A percentile compares a stretch with the other conserved stretches of the same genome.
These are phyloP conservation scores for Raddia distichophylla DNA, from an alignment of 176 grass and related monocot genomes.

Conservation along the genomic window DNA sequence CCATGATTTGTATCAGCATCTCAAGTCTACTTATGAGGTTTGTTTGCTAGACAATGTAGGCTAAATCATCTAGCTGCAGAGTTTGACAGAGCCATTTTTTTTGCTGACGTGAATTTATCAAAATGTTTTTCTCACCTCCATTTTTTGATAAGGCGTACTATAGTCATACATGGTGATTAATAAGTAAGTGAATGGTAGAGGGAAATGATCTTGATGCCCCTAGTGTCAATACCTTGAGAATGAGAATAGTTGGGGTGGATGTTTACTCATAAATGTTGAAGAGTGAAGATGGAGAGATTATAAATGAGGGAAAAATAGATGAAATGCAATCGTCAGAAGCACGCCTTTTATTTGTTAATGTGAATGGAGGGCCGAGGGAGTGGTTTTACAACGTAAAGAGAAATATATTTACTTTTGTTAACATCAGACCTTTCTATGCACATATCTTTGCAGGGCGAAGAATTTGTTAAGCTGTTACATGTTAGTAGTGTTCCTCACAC, in stretches of 20 bases:
- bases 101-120: background rate
- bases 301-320: no score
- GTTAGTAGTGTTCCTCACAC: slow-evolving; percentile 70
- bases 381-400: background rate
- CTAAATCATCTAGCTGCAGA: slow-evolving; percentile 12
- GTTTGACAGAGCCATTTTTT: slow-evolving; percentile 24
- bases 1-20: slow-evolving; percentile 74
- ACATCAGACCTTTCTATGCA: slow-evolving; percentile 5
- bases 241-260: no score
- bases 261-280: no score
- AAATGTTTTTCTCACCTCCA: background rate
- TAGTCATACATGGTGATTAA: no score
- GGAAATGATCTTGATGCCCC: no score
- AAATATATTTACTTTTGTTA: slow-evolving; percentile 22
- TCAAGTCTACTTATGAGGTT: slow-evolving; percentile 86
- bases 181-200: no score
- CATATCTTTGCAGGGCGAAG: slow-evolving; percentile 65
- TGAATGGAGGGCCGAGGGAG: no score
- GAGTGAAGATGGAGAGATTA: no score
- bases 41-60: slow-evolving; percentile 27
- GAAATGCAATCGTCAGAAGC: no score
- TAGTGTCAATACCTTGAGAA: no score
- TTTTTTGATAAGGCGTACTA: no score
- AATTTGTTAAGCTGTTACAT: slow-evolving; percentile 83
- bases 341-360: no score